Evolutionary conservation across 495 filamentous ascomycete species (phyloP), one percentile per base, ranked within the genome.

Genomic region (Amphirosellinia nigrospora): DNA sequence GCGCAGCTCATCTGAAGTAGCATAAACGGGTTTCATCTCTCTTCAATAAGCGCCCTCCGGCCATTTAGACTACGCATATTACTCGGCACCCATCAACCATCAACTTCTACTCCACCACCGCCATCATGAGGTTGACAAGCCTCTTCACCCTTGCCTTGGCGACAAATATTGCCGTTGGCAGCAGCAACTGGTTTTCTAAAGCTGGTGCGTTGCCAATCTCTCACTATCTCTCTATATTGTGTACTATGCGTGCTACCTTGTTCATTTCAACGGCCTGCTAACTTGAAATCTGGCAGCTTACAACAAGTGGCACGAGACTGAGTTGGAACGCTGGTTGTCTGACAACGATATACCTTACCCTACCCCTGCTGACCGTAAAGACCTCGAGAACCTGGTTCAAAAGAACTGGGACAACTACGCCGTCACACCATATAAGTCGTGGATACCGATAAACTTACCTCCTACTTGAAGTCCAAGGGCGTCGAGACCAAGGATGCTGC

Each of bases 261-360:
- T 3, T 38, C n/a, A 19, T 36, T 53, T 8, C 15, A 32, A 63
- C 15, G 34, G 0, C 50, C 26, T 46, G 61, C 77, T 78, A 69
- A 77, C 60, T 15, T 3, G 13, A n/a, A n/a, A 23, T 28, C 63
- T 21, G 0, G 64, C 75, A 97, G 96, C 90, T 7, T 99, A 98
- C 87, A 97, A 98, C 84, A 98, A 95, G 79, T 99, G 96, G 96
- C 95, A 98, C 78, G 90, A 98, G 83, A 97, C 93, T 8, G 96
- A 99, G 85, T 88, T 99, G 13, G 95, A 99, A 84, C 87, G 96
- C 75, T 99, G 96, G 96, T 91, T 99, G 68, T 92, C 92, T 30
- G 96, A 99, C 74, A 89, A 99, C 82, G 88, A 96, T 79, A 87
- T 99, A 67, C 93, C 94, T 9, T 94, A 94, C 74, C 91, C 93